Evolutionary conservation across 306 rosid species (phyloP), one percentile per base, ranked within the genome.

Genomic region (Cucumis sativus): DNA sequence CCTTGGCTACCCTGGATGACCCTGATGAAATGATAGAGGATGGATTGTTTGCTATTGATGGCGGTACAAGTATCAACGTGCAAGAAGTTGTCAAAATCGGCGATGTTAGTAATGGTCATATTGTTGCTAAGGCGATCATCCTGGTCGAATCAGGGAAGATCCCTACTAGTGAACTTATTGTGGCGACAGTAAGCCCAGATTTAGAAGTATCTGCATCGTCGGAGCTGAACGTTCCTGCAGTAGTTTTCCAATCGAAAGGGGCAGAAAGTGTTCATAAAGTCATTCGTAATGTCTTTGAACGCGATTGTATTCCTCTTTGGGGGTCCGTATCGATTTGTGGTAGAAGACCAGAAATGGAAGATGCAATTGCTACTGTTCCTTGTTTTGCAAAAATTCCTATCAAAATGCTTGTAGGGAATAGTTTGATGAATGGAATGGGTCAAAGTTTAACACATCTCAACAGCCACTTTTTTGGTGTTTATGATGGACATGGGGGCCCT

Each of bases 401-500:
- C 54, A 74, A 77, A 82, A 84, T 88, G 91, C 86, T 88, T 14
- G 63, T 57, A 8, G 78, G 86, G 6, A 81, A 79, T 72, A 69
- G 51, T 57, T 35, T 67, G 76, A 17, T 74, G 37, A 67, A 76
- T 72, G 88, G 89, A 78, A 80, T 80, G 41, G 66, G 80, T 76
- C 88, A 80, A 75, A 84, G 73, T 76, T 75, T 85, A 84, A 86
- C 89, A 39, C 85, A 85, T 75, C 58, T 84, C 69, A 77, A 83
- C 80, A 82, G 86, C 81, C 91, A 88, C 63, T 88, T 86, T 75
- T 88, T 78, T 49, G 91, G 89, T 35, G 83, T 88, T 79, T 88
- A 88, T 65, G 91, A 88, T 88, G 91, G 91, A 37, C 91, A 88
- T 28, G 91, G 91, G 21, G 91, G 91, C 55, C 68, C 86, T 84